Base-by-base conservation (phyloP, 1,284 basidiomycete genomes). In the Pisolithus thermaeus region DNA sequence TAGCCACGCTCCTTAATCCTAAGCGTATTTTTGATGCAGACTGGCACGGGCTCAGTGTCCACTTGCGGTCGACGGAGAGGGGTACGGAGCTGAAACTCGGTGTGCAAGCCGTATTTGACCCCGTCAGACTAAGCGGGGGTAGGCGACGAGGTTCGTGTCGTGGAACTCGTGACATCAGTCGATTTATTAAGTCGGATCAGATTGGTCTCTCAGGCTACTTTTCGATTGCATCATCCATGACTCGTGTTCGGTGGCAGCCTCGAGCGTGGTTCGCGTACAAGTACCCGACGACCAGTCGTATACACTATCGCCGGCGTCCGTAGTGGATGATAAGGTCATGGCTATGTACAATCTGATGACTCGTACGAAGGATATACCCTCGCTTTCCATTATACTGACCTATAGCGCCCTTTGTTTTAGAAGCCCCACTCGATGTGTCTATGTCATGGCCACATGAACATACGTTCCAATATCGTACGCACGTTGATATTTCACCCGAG, bases 1-100 rank as follows among this genome's bases (percentile, higher is more conserved):
- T 98, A n/a, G 90, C 92, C 0, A 76, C 73, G 7, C 75, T 98
- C 2, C 74, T 98, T 39, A 90, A 95, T 61, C 88, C 93, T 0
- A 92, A 97, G 58, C 77, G 77, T 4, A 70, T 96, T 3, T 94
- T 97, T 60, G 84, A 90, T 57, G 85, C 89, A 3, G 87, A 92
- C 62, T 96, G 90, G 83, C 88, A 97, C 68, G 84, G 90, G 18
- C 76, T 98, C 64, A 83, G 87, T 25, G 69, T 97, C 16, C 86
- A 92, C 63, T 87, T 90, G 4, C 61, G 52, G 30, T 68, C 63
- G 6, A 61, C 56, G 4, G 46, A 56, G 18, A 18, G 58, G 41
- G 82, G 80, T 6, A 75, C 90, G 14, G 77, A 84, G 61, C 72
- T 97, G 49, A 75, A 77, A 53, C 68, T 98, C 44, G 80, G 80